These are phyloP conservation scores for Suillus occidentalis DNA, from an alignment of 768 basidiomycete species.

Conservation along the genomic window DNA sequence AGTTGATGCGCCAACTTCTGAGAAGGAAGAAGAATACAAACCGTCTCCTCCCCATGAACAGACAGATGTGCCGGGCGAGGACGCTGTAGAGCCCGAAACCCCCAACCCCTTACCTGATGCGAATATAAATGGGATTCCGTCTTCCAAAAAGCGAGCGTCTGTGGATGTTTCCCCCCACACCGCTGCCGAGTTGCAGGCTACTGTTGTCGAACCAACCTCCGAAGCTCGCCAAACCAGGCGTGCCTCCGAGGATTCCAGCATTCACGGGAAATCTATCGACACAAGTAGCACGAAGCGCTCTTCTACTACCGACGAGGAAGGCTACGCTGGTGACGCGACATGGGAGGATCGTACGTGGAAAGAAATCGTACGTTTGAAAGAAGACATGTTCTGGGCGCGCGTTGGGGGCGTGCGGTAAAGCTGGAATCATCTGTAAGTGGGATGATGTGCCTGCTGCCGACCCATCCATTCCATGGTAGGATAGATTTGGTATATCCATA, in stretches of 20 bases:
- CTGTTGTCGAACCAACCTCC: not conserved
- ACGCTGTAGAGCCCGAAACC: not conserved
- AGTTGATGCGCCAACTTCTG: not conserved
- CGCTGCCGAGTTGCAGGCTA: not conserved
- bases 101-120: not conserved
- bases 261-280: conserved; percentile 17
- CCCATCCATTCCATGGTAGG: not conserved
- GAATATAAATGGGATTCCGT: not conserved
- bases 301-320: conserved; percentile 31
- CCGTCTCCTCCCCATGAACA: not conserved
- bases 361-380: conserved; percentile 67
- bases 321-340: conserved; percentile 63
- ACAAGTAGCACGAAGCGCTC: conserved; percentile 26
- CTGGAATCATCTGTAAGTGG: not conserved
- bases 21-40: conserved; percentile 9
- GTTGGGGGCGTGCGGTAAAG: conserved; percentile 52
- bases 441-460: not conserved
- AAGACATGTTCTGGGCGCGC: conserved; percentile 87
- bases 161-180: not conserved
- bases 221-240: not conserved
- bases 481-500: not conserved
- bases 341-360: conserved; percentile 91
- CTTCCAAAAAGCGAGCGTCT: not conserved
- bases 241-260: conserved; percentile 8
- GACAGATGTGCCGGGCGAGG: not conserved